Evolutionary conservation across 257 asterid species (phyloP).

Genomic region (Nicotiana attenuata): DNA sequence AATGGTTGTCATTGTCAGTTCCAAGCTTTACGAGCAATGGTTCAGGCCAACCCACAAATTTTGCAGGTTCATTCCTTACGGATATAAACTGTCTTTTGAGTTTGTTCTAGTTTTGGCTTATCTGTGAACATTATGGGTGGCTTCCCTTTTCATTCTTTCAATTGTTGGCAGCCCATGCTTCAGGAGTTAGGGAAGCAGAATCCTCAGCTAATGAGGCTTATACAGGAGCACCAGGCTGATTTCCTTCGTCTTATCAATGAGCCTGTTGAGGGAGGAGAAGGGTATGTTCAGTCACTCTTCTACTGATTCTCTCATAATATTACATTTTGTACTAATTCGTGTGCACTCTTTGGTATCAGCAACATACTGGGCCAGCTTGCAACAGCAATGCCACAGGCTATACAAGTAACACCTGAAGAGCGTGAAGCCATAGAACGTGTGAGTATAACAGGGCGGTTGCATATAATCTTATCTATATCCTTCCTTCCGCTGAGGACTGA

Average conservation of each 20-base stretch:
- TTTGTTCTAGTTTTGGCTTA: neutral
- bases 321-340: neutral
- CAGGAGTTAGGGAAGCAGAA: conserved; percentile 85
- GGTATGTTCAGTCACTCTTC: conserved; percentile 26
- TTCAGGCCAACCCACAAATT: conserved; percentile 86
- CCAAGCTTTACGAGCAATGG: conserved; percentile 77
- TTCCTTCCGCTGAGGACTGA: neutral
- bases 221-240: conserved; percentile 81
- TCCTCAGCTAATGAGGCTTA: conserved; percentile 66
- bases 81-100: neutral
- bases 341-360: conserved; percentile 23
- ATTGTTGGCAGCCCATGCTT: conserved; percentile 73
- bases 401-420: conserved; percentile 66
- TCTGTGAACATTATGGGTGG: neutral
- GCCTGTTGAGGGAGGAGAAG: conserved; percentile 81
- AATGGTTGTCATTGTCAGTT: conserved; percentile 41
- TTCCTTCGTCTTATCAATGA: conserved; percentile 82
- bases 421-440: conserved; percentile 76
- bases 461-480: neutral
- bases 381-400: conserved; percentile 56
- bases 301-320: neutral
- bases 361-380: conserved; percentile 56
- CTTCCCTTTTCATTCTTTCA: conserved; percentile 15
- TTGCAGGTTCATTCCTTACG: conserved; percentile 23
- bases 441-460: conserved; percentile 13